Evolutionary conservation across 805 yeast genomes (phyloP).

Genomic region (Babjeviella inositovora): DNA sequence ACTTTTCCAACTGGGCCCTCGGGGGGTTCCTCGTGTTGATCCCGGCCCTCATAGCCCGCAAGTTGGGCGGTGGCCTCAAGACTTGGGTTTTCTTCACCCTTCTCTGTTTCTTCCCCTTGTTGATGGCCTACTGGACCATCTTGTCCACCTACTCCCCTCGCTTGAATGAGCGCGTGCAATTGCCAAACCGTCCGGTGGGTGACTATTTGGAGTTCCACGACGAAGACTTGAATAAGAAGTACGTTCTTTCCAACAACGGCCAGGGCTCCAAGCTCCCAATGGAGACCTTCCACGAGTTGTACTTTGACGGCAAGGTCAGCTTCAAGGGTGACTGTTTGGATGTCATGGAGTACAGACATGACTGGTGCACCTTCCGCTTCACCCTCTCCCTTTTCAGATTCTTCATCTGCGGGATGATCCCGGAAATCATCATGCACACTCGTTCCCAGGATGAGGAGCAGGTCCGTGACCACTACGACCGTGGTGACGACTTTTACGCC

Average conservation of each 20-base stretch:
- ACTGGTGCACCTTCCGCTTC: conserved; percentile 77
- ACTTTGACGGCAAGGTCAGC: conserved; percentile 68
- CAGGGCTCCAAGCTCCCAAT: conserved; percentile 64
- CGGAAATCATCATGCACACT: conserved; percentile 85
- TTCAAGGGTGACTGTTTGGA: conserved; percentile 84
- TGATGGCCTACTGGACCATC: conserved; percentile 74
- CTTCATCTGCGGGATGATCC: conserved; percentile 78
- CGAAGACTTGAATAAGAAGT: conserved; percentile 47
- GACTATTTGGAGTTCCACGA: conserved; percentile 74
- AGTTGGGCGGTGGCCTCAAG: conserved; percentile 55
- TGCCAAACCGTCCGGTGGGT: conserved; percentile 68
- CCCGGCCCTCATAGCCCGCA: conserved; percentile 49
- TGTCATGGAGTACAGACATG: conserved; percentile 74
- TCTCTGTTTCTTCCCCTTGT: conserved; percentile 47
- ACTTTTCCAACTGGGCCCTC: conserved; percentile 50
- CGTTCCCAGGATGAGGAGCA: conserved; percentile 93
- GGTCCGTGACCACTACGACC: conserved; percentile 89
- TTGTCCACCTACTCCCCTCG: conserved; percentile 69
- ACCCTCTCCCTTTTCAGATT: conserved; percentile 63
- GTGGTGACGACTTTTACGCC: conserved; percentile 89
- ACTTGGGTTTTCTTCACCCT: conserved; percentile 46
- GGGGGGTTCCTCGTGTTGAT: conserved; percentile 29
- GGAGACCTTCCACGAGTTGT: conserved; percentile 84
- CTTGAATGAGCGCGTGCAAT: conserved; percentile 56
- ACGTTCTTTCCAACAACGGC: conserved; percentile 37